Conservation (phyloP, 1,284 basidiomycete genomes). For the Trametes sp. region DNA sequence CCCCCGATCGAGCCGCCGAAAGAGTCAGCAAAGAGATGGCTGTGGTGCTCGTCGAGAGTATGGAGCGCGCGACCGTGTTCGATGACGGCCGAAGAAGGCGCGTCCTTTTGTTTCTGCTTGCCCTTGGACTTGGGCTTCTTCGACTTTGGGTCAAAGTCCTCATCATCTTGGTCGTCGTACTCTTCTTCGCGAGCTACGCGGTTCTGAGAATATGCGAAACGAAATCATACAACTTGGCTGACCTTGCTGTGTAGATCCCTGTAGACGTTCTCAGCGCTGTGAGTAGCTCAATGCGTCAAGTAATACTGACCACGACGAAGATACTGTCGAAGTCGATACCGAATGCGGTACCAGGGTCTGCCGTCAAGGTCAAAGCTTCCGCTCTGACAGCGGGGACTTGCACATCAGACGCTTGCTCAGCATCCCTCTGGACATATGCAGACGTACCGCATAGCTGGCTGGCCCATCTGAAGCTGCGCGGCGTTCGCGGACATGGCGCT, state of each 20-base stretch:
- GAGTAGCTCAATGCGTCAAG: too few relatives aligned
- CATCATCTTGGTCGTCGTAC: slow-evolving; percentile 52
- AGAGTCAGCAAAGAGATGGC: slow-evolving; percentile 69
- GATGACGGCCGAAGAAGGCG: slow-evolving; percentile 36
- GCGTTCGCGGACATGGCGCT: slow-evolving; percentile 52
- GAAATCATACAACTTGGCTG: too few relatives aligned
- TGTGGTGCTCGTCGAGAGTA: slow-evolving; percentile 74
- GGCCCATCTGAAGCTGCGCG: slow-evolving; percentile 70
- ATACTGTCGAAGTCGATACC: slow-evolving; percentile 73
- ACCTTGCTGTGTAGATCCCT: slow-evolving; percentile 50
- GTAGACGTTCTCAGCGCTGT: not conserved
- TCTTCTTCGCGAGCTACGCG: slow-evolving; percentile 22
- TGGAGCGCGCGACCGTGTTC: slow-evolving; percentile 61
- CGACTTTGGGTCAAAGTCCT: slow-evolving; percentile 56
- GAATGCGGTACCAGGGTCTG: slow-evolving; percentile 60
- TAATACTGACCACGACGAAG: slow-evolving; percentile 59
- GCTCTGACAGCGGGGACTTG: slow-evolving; percentile 47
- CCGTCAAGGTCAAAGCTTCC: slow-evolving; percentile 63
- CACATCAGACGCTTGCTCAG: not conserved
- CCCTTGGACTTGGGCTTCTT: slow-evolving; percentile 44
- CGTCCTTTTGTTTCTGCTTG: slow-evolving; percentile 42
- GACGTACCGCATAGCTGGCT: slow-evolving; percentile 67
- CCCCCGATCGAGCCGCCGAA: slow-evolving; percentile 66
- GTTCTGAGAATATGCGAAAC: too few relatives aligned
- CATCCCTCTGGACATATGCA: not conserved